phyloP scores from a whole-genome alignment of 768 basidiomycete genomes.

The Pleurotus platypus region DNA sequence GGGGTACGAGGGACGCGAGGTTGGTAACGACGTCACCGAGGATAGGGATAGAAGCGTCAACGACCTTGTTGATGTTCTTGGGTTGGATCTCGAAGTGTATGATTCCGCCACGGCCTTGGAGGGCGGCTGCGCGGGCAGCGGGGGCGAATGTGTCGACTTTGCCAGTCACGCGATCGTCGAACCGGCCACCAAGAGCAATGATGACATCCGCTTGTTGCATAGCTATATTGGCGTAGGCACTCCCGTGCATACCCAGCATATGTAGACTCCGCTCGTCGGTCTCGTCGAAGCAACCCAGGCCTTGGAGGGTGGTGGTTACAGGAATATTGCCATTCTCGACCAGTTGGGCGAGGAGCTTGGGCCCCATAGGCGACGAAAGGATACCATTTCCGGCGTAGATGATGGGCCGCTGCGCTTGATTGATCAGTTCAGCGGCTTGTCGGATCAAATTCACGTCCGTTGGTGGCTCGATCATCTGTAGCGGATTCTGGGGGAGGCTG shows the following conservation, averaged over 20 bases:
- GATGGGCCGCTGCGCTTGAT: conserved; percentile 84
- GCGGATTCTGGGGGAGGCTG: conserved; percentile 72
- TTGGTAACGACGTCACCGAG: conserved; percentile 91
- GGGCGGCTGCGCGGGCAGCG: conserved; percentile 81
- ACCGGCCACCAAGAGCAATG: conserved; percentile 93
- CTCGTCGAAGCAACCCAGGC: conserved; percentile 95
- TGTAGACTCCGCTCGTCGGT: conserved; percentile 80
- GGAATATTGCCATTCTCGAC: conserved; percentile 89
- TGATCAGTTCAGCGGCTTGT: conserved; percentile 88
- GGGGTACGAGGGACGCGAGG: conserved; percentile 75
- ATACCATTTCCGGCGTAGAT: conserved; percentile 94
- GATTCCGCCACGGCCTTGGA: conserved; percentile 87
- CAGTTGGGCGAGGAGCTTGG: conserved; percentile 75
- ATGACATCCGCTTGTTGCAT: conserved; percentile 98
- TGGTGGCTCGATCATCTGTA: conserved; percentile 53
- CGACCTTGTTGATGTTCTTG: conserved; percentile 99
- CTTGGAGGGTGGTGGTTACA: conserved; percentile 94
- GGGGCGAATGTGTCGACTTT: conserved; percentile 89
- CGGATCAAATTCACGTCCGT: conserved; percentile 65
- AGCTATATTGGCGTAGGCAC: conserved; percentile 94
- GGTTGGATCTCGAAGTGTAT: conserved; percentile 99
- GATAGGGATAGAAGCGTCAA: conserved; percentile 91
- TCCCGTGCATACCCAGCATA: conserved; percentile 99
- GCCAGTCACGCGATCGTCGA: conserved; percentile 97
- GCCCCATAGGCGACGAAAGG: conserved; percentile 77